Percentiles rank a stretch among this genome's conserved stretches.
Conservation (phyloP, 140 eudicot species). For the Cichorium intybus region DNA sequence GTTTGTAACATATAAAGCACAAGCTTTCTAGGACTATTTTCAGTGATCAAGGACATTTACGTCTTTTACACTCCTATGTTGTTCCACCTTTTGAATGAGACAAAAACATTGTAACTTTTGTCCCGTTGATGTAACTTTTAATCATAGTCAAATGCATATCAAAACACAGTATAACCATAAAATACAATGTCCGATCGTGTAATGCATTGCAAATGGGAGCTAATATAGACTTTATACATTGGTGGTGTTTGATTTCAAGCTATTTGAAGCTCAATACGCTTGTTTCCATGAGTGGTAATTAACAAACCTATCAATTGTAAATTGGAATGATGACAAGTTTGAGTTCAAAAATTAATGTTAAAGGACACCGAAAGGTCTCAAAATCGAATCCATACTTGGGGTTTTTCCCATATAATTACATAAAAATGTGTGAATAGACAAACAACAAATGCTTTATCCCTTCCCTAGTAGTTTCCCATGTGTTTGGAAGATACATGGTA, state of each 20-base stretch:
- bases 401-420: neutral
- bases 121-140: neutral
- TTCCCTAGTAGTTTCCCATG: neutral
- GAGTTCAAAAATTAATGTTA: neutral
- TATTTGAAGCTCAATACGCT: neutral
- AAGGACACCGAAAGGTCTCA: neutral
- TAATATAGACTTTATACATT: neutral
- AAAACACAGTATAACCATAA: no score
- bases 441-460: neutral
- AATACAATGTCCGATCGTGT: no score
- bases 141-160: no score
- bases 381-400: neutral
- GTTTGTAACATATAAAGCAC: no score
- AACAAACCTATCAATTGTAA: neutral
- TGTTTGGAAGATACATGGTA: slow-evolving; percentile 11
- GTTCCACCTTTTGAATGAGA: neutral
- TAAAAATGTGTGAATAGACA: neutral
- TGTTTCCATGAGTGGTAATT: neutral
- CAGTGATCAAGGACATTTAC: no score
- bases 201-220: no score
- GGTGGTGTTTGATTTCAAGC: slow-evolving; percentile 1
- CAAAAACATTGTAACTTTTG: neutral
- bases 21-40: neutral
- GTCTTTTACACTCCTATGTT: neutral
- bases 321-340: neutral